A percentile compares a stretch with the other conserved stretches of the same genome.
These are phyloP conservation scores for Keqinozyma sinolaborantium DNA, from an alignment of 1,139 yeast species.

Conservation along the genomic window DNA sequence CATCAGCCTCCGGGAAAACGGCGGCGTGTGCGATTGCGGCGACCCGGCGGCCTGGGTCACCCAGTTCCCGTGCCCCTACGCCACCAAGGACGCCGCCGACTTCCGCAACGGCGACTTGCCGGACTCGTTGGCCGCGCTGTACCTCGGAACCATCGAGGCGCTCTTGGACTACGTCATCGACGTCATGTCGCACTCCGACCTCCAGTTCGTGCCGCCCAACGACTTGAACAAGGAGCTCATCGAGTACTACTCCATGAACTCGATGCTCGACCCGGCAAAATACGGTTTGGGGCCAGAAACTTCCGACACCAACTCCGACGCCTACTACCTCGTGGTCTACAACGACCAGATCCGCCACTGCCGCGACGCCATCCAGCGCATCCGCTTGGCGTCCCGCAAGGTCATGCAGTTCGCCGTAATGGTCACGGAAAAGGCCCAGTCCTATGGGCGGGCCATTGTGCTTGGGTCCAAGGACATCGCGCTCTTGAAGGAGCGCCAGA, in stretches of 20 bases:
- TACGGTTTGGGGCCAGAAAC: conserved; percentile 22
- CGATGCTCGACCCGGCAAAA: conserved; percentile 27
- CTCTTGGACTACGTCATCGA: conserved; percentile 76
- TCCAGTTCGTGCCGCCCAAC: conserved; percentile 28
- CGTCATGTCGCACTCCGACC: conserved; percentile 50
- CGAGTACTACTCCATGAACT: conserved; percentile 21
- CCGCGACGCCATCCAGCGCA: conserved; percentile 67
- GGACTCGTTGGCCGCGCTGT: conserved; percentile 26
- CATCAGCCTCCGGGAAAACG: conserved; percentile 75
- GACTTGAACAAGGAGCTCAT: conserved; percentile 18
- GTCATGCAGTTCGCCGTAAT: conserved; percentile 66
- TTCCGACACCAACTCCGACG: conserved; percentile 44
- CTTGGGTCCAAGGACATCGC: conserved; percentile 51
- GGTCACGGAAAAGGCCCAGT: conserved; percentile 65
- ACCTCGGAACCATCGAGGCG: conserved; percentile 45
- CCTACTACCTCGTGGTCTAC: conserved; percentile 61
- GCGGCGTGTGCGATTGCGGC: conserved; percentile 79
- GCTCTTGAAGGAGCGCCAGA: conserved; percentile 51
- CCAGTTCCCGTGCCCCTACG: conserved; percentile 34
- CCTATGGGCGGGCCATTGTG: conserved; percentile 68
- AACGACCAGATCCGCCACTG: conserved; percentile 79
- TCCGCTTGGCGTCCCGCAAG: conserved; percentile 62
- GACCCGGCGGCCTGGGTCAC: conserved; percentile 59
- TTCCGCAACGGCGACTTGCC: conserved; percentile 23
- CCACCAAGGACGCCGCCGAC: conserved; percentile 11